Base-by-base conservation (phyloP, 2,329 filamentous ascomycete species). In the Capronia coronata region DNA sequence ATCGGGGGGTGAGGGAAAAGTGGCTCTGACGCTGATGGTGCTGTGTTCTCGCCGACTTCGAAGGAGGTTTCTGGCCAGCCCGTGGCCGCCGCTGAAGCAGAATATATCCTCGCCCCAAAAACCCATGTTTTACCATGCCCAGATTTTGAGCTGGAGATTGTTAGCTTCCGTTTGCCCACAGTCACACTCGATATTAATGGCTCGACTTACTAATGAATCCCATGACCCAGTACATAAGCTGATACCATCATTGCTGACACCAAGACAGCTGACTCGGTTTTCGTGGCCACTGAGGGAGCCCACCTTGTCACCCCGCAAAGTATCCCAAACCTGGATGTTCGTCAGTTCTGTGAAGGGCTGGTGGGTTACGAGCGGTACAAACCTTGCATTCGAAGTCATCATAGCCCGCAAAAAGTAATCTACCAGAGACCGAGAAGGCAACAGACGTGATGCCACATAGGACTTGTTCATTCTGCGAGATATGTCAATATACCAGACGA, bases 311-410 rank as follows among this genome's bases (percentile, higher is more conserved):
- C 91, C 93, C 60, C 93, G 86, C 49, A 94, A 88, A 56, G 95
- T 83, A 71, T 98, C 93, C 93, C 93, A 98, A 54, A 97, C 93
- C 91, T 97, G 18, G 57, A 45, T 38, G 49, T 18, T 19, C 49
- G 55, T 69, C 44, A 65, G 64, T 19, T 52, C 25, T 22, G 48
- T 9, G 29, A 30, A 6, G 7, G 25, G 14, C 14, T 18, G 21
- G 7, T 27, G 18, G 22, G 46, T 41, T 13, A 2, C 43, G 14
- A n/a, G 19, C 11, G 19, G 11, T 21, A 63, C 81, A 64, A 75
- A 95, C 91, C 85, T 97, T 98, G 90, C 93, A 98, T 73, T 98
- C 93, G 64, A 95, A 98, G 67, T 98, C 93, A 65, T 98, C 93
- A 65, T 98, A 98, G 60, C 93, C 93, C 48, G 93, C 93, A 68